Evolutionary conservation across 2,329 filamentous ascomycete genomes (phyloP).

Genomic region (Pseudocercospora fuligena): DNA sequence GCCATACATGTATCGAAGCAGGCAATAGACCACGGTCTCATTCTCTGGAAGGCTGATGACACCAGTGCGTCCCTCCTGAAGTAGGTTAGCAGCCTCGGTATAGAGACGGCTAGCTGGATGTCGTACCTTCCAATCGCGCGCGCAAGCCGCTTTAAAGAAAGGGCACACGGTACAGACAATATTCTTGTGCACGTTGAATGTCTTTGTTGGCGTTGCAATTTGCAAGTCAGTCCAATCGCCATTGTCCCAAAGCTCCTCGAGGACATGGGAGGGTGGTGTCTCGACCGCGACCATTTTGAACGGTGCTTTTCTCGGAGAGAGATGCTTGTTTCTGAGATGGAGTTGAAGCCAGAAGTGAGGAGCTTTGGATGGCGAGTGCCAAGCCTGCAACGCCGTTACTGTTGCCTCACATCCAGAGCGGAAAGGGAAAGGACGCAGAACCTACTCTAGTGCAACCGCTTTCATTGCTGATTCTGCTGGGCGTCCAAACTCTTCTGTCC

Average conservation of each 20-base stretch:
- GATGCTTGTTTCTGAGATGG: background rate
- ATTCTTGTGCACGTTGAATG: slow-evolving; percentile 14
- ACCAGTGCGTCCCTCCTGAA: background rate
- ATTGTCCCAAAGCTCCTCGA: background rate
- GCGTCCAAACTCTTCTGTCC: background rate
- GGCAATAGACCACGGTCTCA: background rate
- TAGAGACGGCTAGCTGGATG: no score
- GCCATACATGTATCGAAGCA: background rate
- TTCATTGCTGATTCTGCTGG: background rate
- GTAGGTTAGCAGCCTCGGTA: background rate
- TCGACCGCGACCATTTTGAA: background rate
- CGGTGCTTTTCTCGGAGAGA: no score
- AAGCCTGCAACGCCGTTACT: background rate
- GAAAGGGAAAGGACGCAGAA: background rate
- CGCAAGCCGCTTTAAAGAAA: slow-evolving; percentile 8
- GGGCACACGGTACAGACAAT: slow-evolving; percentile 1
- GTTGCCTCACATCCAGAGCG: background rate
- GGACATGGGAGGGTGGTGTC: background rate
- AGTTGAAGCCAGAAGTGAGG: background rate
- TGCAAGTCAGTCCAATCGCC: background rate
- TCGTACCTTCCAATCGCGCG: slow-evolving; percentile 1
- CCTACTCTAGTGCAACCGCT: background rate
- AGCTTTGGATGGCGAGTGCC: background rate
- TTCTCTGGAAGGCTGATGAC: background rate
- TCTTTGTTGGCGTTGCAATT: background rate